phyloP scores from a whole-genome alignment of 129 eudicot genomes.

The Centella asiatica region DNA sequence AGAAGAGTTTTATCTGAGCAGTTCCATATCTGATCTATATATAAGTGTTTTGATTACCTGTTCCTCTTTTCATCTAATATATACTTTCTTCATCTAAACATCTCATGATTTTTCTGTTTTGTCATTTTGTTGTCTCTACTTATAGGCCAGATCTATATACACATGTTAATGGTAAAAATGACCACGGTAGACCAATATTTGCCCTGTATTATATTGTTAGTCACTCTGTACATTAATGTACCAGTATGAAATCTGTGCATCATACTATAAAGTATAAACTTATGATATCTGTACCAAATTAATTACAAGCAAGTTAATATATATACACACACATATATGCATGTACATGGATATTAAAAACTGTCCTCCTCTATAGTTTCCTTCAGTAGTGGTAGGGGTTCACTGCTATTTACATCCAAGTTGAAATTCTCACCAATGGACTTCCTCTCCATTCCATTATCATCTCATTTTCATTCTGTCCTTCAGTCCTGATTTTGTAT shows the following conservation, averaged over 20 bases:
- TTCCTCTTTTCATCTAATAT: too few species aligned
- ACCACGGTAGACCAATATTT: neutral
- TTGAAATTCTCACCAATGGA: conserved; percentile 47
- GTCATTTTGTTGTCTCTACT: too few species aligned
- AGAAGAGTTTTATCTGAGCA: too few species aligned
- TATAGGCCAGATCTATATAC: too few species aligned
- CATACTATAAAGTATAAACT: neutral
- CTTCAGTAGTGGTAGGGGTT: neutral
- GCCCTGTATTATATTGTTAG: neutral
- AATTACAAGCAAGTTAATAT: too few species aligned
- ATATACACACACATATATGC: too few species aligned
- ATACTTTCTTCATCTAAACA: too few species aligned
- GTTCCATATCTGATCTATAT: too few species aligned
- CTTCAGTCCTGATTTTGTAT: conserved; percentile 39
- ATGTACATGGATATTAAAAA: too few species aligned
- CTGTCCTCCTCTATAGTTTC: neutral
- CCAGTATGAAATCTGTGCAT: neutral
- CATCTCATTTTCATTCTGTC: conserved; percentile 45
- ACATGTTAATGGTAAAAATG: neutral
- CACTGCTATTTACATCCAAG: conserved; percentile 32
- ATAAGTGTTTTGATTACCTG: too few species aligned
- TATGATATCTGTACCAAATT: too few species aligned
- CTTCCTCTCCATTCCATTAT: conserved; percentile 51
- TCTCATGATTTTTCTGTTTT: too few species aligned
- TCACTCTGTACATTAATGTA: neutral